Percentiles rank a stretch among this genome's conserved stretches.
phyloP scores from a whole-genome alignment of 352 stramenopile species.

The Phytophthora cryptogea region DNA sequence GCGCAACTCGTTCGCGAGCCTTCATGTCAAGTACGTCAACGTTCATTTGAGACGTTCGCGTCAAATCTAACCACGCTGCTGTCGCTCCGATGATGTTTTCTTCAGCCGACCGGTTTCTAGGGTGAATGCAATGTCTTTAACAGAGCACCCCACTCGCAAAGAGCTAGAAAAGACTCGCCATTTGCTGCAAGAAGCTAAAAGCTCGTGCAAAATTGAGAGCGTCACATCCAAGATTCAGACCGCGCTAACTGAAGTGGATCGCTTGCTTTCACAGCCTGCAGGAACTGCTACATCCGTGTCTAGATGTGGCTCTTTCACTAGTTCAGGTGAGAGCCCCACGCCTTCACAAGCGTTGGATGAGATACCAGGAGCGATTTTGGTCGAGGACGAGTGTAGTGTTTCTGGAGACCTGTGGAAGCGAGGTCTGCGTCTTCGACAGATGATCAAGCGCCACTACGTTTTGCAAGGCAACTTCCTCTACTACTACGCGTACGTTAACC shows the following conservation, averaged over 20 bases:
- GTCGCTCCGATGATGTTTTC: conserved; percentile 1
- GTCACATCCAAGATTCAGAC: conserved; percentile 52
- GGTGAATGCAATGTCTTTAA: conserved; percentile 22
- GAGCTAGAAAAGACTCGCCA: conserved; percentile 61
- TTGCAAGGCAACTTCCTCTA: conserved; percentile 90
- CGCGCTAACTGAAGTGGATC: conserved; percentile 52
- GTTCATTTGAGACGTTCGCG: background rate
- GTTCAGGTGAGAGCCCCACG: conserved; percentile 22
- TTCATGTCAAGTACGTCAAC: conserved; percentile 54
- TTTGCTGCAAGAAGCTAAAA: conserved; percentile 57
- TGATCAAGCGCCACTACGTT: conserved; percentile 88
- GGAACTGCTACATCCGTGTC: conserved; percentile 8
- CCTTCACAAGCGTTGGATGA: conserved; percentile 30
- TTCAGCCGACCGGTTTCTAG: conserved; percentile 37
- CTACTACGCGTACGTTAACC: conserved; percentile 73
- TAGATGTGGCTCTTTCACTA: conserved; percentile 23
- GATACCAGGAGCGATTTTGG: conserved; percentile 30
- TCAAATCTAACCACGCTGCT: background rate
- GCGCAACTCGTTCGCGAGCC: conserved; percentile 54
- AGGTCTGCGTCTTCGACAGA: conserved; percentile 77
- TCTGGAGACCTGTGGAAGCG: conserved; percentile 79
- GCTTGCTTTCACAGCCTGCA: conserved; percentile 23
- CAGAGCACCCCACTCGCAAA: conserved; percentile 41
- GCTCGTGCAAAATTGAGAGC: conserved; percentile 41
- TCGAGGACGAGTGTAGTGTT: conserved; percentile 45